Conservation (phyloP, 176 grass and related monocot genomes). For the Hordeum marinum region DNA sequence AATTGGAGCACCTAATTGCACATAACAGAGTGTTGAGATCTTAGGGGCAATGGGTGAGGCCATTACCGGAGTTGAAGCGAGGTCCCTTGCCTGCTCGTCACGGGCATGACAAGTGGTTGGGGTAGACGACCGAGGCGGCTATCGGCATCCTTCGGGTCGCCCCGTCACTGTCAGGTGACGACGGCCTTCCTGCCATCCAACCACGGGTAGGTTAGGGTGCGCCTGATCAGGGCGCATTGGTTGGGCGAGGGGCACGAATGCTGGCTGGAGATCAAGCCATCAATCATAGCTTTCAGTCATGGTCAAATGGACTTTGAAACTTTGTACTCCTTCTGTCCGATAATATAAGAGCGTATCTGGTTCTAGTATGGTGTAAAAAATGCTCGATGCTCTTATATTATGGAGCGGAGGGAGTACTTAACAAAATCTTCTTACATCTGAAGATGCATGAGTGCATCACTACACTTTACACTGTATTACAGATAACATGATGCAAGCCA, state of each 20-base stretch:
- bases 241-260: too few species aligned
- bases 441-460: neutral
- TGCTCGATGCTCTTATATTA: too few species aligned
- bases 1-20: neutral
- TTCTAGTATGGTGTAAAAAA: too few species aligned
- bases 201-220: neutral
- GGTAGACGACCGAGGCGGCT: neutral
- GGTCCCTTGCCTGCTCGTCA: neutral
- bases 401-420: too few species aligned
- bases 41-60: neutral
- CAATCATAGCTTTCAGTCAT: neutral
- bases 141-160: neutral
- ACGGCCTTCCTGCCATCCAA: neutral
- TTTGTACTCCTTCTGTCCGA: too few species aligned
- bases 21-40: neutral
- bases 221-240: too few species aligned
- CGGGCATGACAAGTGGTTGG: neutral
- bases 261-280: neutral
- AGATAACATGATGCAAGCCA: conserved; percentile 84
- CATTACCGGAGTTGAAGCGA: neutral
- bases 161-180: too few species aligned
- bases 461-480: neutral
- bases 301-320: neutral
- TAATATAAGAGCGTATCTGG: too few species aligned
- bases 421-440: neutral